phyloP scores from a whole-genome alignment of 352 stramenopile species.

The Peronospora destructor region DNA sequence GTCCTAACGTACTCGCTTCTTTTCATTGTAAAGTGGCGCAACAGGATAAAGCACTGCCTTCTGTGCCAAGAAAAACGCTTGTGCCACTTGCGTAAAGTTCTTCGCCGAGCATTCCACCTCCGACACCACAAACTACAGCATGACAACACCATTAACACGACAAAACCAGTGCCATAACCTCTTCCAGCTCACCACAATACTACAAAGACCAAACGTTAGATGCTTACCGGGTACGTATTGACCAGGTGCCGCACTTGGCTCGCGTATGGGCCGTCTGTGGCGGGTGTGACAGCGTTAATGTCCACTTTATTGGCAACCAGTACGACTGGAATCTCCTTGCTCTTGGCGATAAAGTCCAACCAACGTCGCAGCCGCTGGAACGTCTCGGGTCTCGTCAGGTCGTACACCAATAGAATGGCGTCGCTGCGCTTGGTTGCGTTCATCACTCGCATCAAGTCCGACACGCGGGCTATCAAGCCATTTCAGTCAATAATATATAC shows the following conservation, averaged over 20 bases:
- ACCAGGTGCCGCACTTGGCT: conserved; percentile 65
- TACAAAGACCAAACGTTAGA: neutral
- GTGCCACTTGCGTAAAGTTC: conserved; percentile 83
- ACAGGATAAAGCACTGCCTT: conserved; percentile 87
- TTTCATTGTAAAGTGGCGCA: conserved; percentile 81
- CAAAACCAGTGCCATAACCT: no score
- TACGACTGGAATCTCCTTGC: conserved; percentile 83
- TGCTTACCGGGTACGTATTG: conserved; percentile 58
- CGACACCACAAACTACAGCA: conserved; percentile 65
- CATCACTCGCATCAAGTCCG: conserved; percentile 78
- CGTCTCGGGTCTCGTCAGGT: conserved; percentile 76
- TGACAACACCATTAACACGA: conserved; percentile 1
- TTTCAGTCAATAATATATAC: neutral
- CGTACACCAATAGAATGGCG: conserved; percentile 83
- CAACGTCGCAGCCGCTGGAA: conserved; percentile 78
- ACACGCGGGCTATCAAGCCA: conserved; percentile 42
- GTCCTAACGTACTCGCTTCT: conserved; percentile 50
- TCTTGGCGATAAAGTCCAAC: conserved; percentile 83
- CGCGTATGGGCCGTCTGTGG: conserved; percentile 51
- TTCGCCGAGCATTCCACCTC: conserved; percentile 83
- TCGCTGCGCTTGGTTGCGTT: conserved; percentile 82
- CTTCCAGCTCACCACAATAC: neutral
- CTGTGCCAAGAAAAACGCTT: conserved; percentile 84
- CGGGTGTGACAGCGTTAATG: conserved; percentile 61
- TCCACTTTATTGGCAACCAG: conserved; percentile 87